phyloP scores from a whole-genome alignment of 306 rosid species.

The Amphicarpaea edgeworthii region DNA sequence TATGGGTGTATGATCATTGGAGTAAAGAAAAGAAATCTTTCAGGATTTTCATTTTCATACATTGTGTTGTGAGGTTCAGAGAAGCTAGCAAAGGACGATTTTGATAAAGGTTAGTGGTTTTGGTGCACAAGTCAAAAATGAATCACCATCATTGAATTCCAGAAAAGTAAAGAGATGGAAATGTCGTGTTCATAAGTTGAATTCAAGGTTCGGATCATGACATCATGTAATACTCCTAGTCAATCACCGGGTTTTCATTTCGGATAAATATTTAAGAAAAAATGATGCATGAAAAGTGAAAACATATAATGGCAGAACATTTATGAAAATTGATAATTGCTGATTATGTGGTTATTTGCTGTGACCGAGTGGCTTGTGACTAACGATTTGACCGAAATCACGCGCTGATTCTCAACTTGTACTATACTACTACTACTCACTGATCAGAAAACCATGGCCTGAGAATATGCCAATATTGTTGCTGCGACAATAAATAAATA shows the following conservation, averaged over 20 bases:
- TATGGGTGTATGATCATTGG: not conserved
- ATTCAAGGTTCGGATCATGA: not conserved
- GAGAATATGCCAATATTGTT: conserved; percentile 28
- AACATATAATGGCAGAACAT: too few species aligned
- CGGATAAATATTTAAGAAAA: not conserved
- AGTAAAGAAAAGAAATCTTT: not conserved
- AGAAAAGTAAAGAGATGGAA: not conserved
- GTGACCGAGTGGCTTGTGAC: not conserved
- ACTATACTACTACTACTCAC: not conserved
- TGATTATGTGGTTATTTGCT: not conserved
- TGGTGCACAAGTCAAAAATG: not conserved
- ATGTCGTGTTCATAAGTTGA: not conserved
- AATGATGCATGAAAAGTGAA: too few species aligned
- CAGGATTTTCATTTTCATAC: not conserved
- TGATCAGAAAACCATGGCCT: not conserved
- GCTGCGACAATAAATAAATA: too few species aligned
- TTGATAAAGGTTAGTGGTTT: not conserved
- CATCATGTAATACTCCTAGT: not conserved
- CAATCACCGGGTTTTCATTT: not conserved
- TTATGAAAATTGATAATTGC: not conserved
- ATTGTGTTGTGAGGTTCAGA: not conserved
- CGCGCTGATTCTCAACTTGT: too few species aligned
- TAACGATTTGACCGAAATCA: not conserved
- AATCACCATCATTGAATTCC: not conserved
- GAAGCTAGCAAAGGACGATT: not conserved